Conservation (phyloP, 163 green algal genomes). For the Chlorella variabilis region DNA sequence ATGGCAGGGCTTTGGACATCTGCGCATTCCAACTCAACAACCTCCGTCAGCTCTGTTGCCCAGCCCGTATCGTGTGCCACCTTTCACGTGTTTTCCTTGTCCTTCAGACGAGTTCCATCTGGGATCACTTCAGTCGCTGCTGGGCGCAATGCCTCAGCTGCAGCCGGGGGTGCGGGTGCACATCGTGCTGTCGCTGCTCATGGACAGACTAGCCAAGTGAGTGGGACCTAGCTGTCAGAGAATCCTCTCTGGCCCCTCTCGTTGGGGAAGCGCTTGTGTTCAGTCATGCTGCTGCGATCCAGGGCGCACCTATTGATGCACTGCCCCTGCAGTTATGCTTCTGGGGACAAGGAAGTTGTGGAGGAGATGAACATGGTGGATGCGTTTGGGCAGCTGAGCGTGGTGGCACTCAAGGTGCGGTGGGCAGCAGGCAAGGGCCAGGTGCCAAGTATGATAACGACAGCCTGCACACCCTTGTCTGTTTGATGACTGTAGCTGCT, state of each 20-base stretch:
- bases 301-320: no score
- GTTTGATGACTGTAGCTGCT: neutral
- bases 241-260: no score
- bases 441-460: no score
- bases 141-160: conserved; percentile 87
- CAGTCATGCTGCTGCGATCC: no score
- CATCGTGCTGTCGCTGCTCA: conserved; percentile 64
- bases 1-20: neutral
- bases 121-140: conserved; percentile 84
- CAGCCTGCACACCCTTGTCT: neutral
- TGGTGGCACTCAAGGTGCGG: conserved; percentile 55
- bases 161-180: conserved; percentile 83
- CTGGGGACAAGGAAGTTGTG: conserved; percentile 55
- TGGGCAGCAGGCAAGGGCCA: neutral
- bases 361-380: conserved; percentile 60
- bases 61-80: no score
- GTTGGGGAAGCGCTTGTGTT: no score
- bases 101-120: conserved; percentile 97
- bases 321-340: conserved; percentile 62
- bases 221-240: conserved; percentile 7
- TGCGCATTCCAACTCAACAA: neutral
- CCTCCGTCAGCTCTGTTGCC: no score
- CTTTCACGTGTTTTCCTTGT: no score
- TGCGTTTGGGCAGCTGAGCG: conserved; percentile 73
- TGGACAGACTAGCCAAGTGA: conserved; percentile 83